Percentiles rank a stretch among this genome's conserved stretches.
These are phyloP conservation scores for Puya raimondii DNA, from an alignment of 176 grass and related monocot species.

Conservation along the genomic window DNA sequence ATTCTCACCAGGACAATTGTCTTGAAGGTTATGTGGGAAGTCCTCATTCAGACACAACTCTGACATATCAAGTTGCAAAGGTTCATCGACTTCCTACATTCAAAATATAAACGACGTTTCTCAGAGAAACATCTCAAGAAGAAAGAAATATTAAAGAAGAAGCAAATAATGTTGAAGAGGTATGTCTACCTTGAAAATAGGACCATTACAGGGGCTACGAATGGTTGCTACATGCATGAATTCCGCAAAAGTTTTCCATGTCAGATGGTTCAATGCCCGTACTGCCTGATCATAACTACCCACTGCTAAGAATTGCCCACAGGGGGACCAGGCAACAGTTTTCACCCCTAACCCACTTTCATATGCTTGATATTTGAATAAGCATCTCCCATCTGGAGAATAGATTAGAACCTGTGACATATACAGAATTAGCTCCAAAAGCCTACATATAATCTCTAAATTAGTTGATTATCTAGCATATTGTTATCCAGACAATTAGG, in stretches of 20 bases:
- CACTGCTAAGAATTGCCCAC: slow-evolving; percentile 85
- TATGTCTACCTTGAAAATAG: slow-evolving; percentile 65
- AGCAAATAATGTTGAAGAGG: slow-evolving; percentile 8
- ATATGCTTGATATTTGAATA: slow-evolving; percentile 86
- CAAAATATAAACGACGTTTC: not conserved
- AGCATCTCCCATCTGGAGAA: slow-evolving; percentile 87
- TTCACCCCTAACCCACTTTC: slow-evolving; percentile 93
- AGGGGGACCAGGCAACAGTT: slow-evolving; percentile 90
- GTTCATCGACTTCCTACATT: slow-evolving; percentile 82
- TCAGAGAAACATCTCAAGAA: not conserved
- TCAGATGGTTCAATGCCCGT: slow-evolving; percentile 75
- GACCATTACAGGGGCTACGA: slow-evolving; percentile 56
- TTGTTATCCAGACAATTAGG: not conserved
- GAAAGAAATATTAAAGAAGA: slow-evolving; percentile 15
- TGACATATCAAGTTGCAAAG: slow-evolving; percentile 88
- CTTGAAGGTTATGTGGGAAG: slow-evolving; percentile 61
- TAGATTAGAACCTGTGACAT: slow-evolving; percentile 71
- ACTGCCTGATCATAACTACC: slow-evolving; percentile 94
- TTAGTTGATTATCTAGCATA: not conserved
- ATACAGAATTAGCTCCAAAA: slow-evolving; percentile 7
- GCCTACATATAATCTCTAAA: not conserved
- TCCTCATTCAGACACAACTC: slow-evolving; percentile 66
- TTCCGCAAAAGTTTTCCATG: slow-evolving; percentile 97
- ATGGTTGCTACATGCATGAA: slow-evolving; percentile 63
- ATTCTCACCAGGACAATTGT: slow-evolving; percentile 46